Conservation (phyloP, 106 monocot genomes). For the Dendrobium officinale region DNA sequence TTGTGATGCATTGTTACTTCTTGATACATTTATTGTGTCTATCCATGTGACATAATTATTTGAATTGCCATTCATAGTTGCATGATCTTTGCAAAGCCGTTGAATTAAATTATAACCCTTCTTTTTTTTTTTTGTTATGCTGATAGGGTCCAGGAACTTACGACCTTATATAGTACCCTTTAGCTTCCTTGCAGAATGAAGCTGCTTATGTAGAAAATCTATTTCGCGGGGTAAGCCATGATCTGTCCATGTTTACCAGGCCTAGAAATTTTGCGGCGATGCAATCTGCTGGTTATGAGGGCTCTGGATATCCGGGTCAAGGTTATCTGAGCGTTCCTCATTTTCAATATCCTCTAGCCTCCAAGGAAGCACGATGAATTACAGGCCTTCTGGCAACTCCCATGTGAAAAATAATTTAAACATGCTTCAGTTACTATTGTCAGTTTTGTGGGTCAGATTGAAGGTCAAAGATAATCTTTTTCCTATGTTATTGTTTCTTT, state of each 20-base stretch:
- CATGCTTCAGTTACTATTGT: conserved; percentile 28
- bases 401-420: conserved; percentile 24
- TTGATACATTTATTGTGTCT: too few species aligned
- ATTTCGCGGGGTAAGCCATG: conserved; percentile 38
- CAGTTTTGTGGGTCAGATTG: conserved; percentile 58
- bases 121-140: neutral
- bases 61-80: neutral
- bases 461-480: conserved; percentile 39
- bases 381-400: conserved; percentile 39
- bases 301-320: conserved; percentile 45
- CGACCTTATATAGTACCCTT: conserved; percentile 77
- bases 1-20: too few species aligned
- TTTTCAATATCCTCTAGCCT: conserved; percentile 70
- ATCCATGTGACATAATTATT: too few species aligned
- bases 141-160: conserved; percentile 65
- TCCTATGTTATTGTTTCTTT: neutral
- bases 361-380: conserved; percentile 32
- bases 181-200: conserved; percentile 78
- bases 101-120: conserved; percentile 1
- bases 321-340: conserved; percentile 19
- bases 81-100: neutral
- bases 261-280: conserved; percentile 52
- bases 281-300: conserved; percentile 56
- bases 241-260: conserved; percentile 22
- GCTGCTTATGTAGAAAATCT: conserved; percentile 57